Evolutionary conservation across 441 rosid species (phyloP).

Genomic region (Hypseocharis bilobata): DNA sequence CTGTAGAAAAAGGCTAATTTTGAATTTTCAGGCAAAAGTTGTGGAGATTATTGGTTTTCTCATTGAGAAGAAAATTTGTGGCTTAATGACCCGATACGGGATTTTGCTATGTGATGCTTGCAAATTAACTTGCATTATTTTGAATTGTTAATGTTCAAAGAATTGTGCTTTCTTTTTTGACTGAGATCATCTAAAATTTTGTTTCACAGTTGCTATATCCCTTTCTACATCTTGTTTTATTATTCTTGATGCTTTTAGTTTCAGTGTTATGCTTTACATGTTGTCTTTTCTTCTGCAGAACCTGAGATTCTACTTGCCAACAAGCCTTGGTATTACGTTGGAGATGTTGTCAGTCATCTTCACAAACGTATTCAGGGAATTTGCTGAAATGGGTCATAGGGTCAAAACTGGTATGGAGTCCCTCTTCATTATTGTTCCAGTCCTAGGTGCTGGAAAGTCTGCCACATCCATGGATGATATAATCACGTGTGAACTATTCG

Average conservation of each 20-base stretch:
- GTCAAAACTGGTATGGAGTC: slow-evolving; percentile 27
- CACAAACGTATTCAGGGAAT: slow-evolving; percentile 36
- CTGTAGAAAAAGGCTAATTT: neutral
- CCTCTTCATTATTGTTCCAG: slow-evolving; percentile 57
- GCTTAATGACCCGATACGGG: no score
- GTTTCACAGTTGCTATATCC: slow-evolving; percentile 11
- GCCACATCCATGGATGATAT: slow-evolving; percentile 45
- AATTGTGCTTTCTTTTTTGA: neutral
- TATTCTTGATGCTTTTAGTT: neutral
- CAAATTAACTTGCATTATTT: neutral
- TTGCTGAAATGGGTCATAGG: slow-evolving; percentile 28
- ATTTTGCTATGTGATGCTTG: no score
- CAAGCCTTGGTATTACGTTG: neutral
- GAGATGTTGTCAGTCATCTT: slow-evolving; percentile 29
- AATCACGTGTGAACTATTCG: slow-evolving; percentile 57
- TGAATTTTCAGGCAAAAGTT: neutral
- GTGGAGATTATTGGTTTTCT: neutral
- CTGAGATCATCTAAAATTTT: no score
- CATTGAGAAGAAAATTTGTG: neutral
- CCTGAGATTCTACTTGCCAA: slow-evolving; percentile 1
- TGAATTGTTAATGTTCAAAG: neutral
- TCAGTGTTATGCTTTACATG: neutral
- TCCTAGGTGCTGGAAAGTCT: slow-evolving; percentile 48
- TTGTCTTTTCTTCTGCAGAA: neutral
- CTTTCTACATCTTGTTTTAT: slow-evolving; percentile 9